phyloP scores from a whole-genome alignment of 2,329 filamentous ascomycete species.

The Zelopaecilomyces penicillatus region DNA sequence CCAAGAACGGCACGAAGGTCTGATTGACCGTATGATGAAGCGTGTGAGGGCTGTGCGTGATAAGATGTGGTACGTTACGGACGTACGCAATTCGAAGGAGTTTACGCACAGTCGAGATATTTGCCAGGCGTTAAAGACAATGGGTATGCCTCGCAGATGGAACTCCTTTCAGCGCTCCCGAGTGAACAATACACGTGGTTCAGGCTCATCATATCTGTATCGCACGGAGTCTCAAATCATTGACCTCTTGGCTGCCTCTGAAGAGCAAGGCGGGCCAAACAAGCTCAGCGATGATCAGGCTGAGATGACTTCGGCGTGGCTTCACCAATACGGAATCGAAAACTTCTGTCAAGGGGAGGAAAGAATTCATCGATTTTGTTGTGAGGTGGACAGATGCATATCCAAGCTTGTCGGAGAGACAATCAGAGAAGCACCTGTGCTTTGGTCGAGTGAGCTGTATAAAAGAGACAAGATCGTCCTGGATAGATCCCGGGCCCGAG shows the following conservation, averaged over 20 bases:
- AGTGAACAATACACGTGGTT: slow-evolving; percentile 37
- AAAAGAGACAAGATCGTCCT: slow-evolving; percentile 62
- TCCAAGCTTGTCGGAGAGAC: slow-evolving; percentile 78
- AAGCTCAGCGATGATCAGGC: slow-evolving; percentile 96
- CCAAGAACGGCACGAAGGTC: slow-evolving; percentile 66
- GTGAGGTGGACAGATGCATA: slow-evolving; percentile 81
- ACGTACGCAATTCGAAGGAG: slow-evolving; percentile 80
- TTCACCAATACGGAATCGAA: slow-evolving; percentile 72
- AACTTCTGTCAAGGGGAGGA: slow-evolving; percentile 95
- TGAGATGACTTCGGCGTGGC: slow-evolving; percentile 74
- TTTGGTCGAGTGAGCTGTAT: slow-evolving; percentile 90
- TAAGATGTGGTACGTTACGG: slow-evolving; percentile 98
- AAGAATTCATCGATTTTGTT: slow-evolving; percentile 85
- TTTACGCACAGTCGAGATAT: slow-evolving; percentile 86
- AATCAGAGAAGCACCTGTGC: slow-evolving; percentile 72
- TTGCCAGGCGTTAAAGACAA: slow-evolving; percentile 79
- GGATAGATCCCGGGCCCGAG: slow-evolving; percentile 36
- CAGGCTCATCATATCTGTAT: slow-evolving; percentile 58
- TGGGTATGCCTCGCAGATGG: slow-evolving; percentile 61
- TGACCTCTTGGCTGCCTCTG: slow-evolving; percentile 73
- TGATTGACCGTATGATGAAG: slow-evolving; percentile 66
- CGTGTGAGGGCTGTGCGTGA: slow-evolving; percentile 70
- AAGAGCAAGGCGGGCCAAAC: slow-evolving; percentile 81
- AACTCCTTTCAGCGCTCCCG: slow-evolving; percentile 42
- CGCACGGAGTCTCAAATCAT: slow-evolving; percentile 79